phyloP scores from a whole-genome alignment of 805 yeast species.

The Zygotorulaspora sp. region DNA sequence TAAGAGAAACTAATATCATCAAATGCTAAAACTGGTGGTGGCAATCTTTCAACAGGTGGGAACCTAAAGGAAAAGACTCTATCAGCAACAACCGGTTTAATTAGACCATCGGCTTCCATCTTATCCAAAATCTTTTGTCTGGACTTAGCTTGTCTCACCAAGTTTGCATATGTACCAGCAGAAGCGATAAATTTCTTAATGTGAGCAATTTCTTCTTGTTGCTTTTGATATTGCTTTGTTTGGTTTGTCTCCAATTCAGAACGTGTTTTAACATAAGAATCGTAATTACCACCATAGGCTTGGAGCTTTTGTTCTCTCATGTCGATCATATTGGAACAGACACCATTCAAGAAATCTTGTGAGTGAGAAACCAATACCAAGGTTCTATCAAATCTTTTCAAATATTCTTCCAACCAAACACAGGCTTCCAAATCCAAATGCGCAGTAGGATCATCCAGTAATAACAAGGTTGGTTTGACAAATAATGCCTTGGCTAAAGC shows the following conservation, averaged over 20 bases:
- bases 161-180: constrained; percentile 99
- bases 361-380: constrained; percentile 95
- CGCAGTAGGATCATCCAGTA: constrained; percentile 98
- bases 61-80: constrained; percentile 91
- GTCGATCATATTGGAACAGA: constrained; percentile 96
- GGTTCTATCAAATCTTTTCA: constrained; percentile 89
- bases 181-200: constrained; percentile 98
- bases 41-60: constrained; percentile 93
- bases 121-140: constrained; percentile 98
- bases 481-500: constrained; percentile 96
- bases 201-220: constrained; percentile 97
- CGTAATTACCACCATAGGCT: constrained; percentile 97
- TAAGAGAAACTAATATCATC: constrained; percentile 93
- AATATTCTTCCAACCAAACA: constrained; percentile 98
- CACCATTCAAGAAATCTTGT: constrained; percentile 98
- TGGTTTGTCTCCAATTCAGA: constrained; percentile 91
- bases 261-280: constrained; percentile 92
- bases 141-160: constrained; percentile 97
- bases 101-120: constrained; percentile 99
- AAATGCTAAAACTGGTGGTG: constrained; percentile 97
- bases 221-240: constrained; percentile 94
- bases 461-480: constrained; percentile 91
- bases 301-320: constrained; percentile 79
- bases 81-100: constrained; percentile 88
- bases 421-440: constrained; percentile 99